A percentile compares a stretch with the other conserved stretches of the same genome.
These are phyloP conservation scores for Trifolium repens DNA, from an alignment of 306 rosid genomes.

Conservation along the genomic window DNA sequence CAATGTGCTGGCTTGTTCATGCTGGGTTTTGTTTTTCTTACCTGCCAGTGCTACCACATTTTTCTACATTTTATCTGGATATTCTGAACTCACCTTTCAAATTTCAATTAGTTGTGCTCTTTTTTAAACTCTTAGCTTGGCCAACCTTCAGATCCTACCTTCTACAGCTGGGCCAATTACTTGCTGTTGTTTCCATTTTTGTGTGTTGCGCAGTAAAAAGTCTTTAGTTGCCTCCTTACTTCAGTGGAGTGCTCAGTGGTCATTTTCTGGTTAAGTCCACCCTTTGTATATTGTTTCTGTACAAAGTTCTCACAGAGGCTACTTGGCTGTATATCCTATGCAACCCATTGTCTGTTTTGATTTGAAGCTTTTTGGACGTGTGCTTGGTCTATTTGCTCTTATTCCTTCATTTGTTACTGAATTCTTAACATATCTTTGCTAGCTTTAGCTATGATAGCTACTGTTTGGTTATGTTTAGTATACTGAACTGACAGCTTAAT, in stretches of 20 bases:
- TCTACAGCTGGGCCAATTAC: not conserved
- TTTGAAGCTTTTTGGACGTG: not conserved
- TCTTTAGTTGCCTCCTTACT: not conserved
- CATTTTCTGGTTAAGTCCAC: not conserved
- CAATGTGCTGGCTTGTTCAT: too few relatives aligned
- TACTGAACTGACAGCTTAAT: not conserved
- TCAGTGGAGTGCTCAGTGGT: not conserved
- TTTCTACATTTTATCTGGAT: not conserved
- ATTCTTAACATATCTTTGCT: slow-evolving; percentile 2
- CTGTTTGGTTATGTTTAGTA: not conserved
- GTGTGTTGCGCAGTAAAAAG: not conserved
- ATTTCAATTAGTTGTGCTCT: not conserved
- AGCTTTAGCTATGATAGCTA: not conserved
- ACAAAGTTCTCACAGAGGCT: not conserved
- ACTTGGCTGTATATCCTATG: not conserved
- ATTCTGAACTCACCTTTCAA: not conserved
- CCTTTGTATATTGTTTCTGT: not conserved
- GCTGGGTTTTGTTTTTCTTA: not conserved
- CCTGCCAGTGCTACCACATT: not conserved
- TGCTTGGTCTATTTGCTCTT: not conserved
- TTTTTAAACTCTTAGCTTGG: not conserved
- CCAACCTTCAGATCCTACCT: not conserved
- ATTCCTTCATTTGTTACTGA: not conserved
- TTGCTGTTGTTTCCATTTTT: not conserved
- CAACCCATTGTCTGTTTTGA: not conserved